A percentile compares a stretch with the other conserved stretches of the same genome.
phyloP scores from a whole-genome alignment of 1,139 yeast genomes.

The Nakaseomyces glabratus region DNA sequence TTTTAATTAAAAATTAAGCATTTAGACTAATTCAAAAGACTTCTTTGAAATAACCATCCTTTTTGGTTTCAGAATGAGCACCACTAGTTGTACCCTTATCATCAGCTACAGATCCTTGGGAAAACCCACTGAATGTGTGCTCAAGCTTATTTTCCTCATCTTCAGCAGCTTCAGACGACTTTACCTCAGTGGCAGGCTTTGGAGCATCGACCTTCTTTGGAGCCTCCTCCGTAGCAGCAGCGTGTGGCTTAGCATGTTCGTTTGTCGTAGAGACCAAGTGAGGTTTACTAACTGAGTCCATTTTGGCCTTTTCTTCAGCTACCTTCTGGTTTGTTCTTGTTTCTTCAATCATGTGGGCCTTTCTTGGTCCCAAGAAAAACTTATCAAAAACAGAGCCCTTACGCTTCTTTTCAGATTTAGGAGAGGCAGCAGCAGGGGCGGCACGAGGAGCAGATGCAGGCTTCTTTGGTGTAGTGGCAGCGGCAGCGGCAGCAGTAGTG shows the following conservation, averaged over 20 bases:
- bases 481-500: background rate
- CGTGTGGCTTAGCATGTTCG: constrained; percentile 1
- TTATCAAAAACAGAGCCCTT: constrained; percentile 9
- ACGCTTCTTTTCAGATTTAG: constrained; percentile 4
- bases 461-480: constrained; percentile 2
- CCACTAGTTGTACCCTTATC: constrained; percentile 4
- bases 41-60: constrained; percentile 6
- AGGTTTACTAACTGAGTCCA: constrained; percentile 4
- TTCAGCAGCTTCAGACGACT: background rate
- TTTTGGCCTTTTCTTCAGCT: background rate
- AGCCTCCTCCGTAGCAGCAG: background rate
- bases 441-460: constrained; percentile 5
- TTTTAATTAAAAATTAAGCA: background rate
- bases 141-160: constrained; percentile 6
- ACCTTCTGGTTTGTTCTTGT: background rate
- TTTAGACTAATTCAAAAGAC: background rate
- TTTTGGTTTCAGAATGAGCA: constrained; percentile 1
- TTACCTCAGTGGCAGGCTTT: background rate
- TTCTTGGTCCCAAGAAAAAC: constrained; percentile 7
- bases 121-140: constrained; percentile 17
- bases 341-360: background rate
- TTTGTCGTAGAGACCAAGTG: constrained; percentile 5
- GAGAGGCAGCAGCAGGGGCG: background rate
- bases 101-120: constrained; percentile 13
- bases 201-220: background rate